phyloP scores from a whole-genome alignment of 495 filamentous ascomycete genomes.

The Annulohypoxylon moriforme region DNA sequence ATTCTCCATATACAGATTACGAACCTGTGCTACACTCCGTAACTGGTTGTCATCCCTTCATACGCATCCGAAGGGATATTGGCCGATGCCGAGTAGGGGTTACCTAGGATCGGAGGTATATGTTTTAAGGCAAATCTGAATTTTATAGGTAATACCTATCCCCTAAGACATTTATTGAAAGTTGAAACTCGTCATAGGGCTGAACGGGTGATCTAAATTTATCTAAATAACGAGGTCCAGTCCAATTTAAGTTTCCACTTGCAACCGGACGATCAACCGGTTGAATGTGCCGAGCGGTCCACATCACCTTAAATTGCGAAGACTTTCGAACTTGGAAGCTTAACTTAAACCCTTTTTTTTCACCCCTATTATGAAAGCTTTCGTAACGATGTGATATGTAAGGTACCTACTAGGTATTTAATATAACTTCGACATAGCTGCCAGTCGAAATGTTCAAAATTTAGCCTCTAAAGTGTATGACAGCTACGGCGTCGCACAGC shows the following conservation, averaged over 20 bases:
- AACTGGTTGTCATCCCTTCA: neutral
- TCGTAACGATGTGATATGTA: neutral
- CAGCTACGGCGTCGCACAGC: slow-evolving; percentile 32
- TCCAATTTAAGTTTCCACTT: slow-evolving; percentile 34
- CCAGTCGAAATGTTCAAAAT: neutral
- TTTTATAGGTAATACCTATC: slow-evolving; percentile 6
- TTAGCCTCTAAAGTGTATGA: slow-evolving; percentile 26
- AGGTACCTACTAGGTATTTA: neutral
- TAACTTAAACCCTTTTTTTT: slow-evolving; percentile 13
- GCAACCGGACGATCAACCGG: slow-evolving; percentile 29
- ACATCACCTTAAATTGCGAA: slow-evolving; percentile 25
- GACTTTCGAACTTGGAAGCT: slow-evolving; percentile 5
- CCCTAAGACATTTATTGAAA: neutral
- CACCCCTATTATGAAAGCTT: neutral
- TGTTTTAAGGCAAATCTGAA: neutral
- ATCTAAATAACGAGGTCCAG: slow-evolving; percentile 16
- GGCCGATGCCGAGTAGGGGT: neutral
- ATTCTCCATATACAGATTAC: neutral
- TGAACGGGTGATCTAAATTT: slow-evolving; percentile 41
- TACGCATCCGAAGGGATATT: slow-evolving; percentile 5
- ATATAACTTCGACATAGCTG: neutral
- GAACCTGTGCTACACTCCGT: neutral
- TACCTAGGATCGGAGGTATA: neutral
- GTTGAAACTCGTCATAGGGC: slow-evolving; percentile 31
- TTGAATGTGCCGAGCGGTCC: slow-evolving; percentile 19